These are phyloP conservation scores for Tetrapisispora taiwanensis DNA, from an alignment of 805 yeast species.

Conservation along the genomic window DNA sequence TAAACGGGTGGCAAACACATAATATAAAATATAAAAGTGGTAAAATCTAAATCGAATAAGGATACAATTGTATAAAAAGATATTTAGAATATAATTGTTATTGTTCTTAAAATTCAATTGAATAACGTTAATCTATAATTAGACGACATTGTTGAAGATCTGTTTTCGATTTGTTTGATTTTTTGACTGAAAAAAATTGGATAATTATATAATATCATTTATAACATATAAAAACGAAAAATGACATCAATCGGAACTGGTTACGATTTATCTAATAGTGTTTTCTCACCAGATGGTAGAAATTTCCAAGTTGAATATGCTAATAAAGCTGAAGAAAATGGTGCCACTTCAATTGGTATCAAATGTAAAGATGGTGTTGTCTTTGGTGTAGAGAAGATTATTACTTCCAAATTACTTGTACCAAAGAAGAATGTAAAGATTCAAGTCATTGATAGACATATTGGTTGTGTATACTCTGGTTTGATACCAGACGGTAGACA, in stretches of 20 bases:
- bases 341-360: conserved; percentile 90
- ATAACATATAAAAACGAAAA: conserved; percentile 23
- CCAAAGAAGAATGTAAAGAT: conserved; percentile 85
- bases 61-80: no score
- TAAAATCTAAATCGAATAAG: not conserved
- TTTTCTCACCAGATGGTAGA: conserved; percentile 80
- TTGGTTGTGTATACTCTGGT: conserved; percentile 93
- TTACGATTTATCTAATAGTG: conserved; percentile 94
- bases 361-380: conserved; percentile 89
- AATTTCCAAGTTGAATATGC: conserved; percentile 98
- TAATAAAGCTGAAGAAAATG: conserved; percentile 92
- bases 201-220: not conserved
- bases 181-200: no score
- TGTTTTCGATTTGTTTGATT: not conserved
- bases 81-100: no score
- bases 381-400: conserved; percentile 92
- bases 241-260: conserved; percentile 97
- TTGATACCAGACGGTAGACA: conserved; percentile 94
- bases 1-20: conserved; percentile 1
- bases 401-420: conserved; percentile 76
- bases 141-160: not conserved
- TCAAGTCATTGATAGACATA: conserved; percentile 85
- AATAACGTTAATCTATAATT: no score
- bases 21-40: not conserved
- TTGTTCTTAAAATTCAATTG: no score